Evolutionary conservation across 192 early-diverging fungal species (phyloP).

Genomic region (Umbelopsis sp.): DNA sequence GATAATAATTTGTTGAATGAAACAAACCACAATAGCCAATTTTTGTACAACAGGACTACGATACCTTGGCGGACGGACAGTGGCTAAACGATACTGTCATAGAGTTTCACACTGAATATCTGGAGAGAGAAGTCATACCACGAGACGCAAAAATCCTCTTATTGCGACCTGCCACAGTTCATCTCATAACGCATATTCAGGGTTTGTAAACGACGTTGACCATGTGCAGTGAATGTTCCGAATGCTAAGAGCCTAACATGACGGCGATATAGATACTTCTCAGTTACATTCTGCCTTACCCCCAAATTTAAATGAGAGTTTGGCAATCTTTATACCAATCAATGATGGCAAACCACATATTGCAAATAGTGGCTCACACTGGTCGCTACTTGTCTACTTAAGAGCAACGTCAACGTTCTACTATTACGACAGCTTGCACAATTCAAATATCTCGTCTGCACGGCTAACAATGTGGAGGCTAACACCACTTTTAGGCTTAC

Average conservation of each 20-base stretch:
- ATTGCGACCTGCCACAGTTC: conserved; percentile 24
- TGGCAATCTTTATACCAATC: conserved; percentile 27
- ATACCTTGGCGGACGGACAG: conserved; percentile 14
- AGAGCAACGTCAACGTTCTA: conserved; percentile 18
- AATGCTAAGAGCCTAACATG: too few relatives aligned
- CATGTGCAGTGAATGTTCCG: too few relatives aligned
- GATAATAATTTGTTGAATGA: neutral
- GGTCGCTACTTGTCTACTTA: conserved; percentile 28
- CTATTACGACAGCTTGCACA: conserved; percentile 31
- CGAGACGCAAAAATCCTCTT: conserved; percentile 5
- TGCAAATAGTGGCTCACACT: conserved; percentile 31
- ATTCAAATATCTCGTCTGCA: conserved; percentile 8
- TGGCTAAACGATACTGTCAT: conserved; percentile 32
- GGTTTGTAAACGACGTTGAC: neutral
- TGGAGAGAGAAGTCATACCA: conserved; percentile 22
- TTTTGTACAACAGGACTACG: conserved; percentile 12
- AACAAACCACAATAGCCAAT: neutral
- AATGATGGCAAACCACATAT: conserved; percentile 25
- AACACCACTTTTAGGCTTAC: neutral
- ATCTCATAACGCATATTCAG: conserved; percentile 22
- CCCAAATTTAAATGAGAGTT: conserved; percentile 1
- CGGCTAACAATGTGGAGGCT: neutral
- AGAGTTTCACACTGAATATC: conserved; percentile 32
- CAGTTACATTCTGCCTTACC: conserved; percentile 23
- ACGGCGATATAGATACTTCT: neutral